These are phyloP conservation scores for Bimuria novae-zelandiae DNA, from an alignment of 2,329 filamentous ascomycete species.

Conservation along the genomic window DNA sequence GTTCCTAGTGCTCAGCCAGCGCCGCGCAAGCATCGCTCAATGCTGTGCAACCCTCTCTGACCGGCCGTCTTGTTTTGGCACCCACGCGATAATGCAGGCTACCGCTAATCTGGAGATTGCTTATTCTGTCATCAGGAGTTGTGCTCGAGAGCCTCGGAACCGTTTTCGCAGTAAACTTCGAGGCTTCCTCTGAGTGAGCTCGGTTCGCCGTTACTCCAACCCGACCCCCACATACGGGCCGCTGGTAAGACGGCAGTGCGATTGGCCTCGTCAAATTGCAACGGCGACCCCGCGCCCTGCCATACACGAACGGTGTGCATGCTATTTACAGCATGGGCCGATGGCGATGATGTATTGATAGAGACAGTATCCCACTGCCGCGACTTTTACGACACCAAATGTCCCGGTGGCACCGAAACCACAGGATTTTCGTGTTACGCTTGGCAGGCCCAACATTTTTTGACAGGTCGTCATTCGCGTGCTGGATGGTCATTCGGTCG, in stretches of 20 bases:
- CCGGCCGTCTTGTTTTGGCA: neutral
- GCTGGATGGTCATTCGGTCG: conserved; percentile 2
- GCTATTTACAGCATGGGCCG: neutral
- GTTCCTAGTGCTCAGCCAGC: neutral
- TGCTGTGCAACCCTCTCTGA: neutral
- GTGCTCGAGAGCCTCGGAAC: neutral
- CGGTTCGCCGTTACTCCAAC: neutral
- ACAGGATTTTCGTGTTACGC: conserved; percentile 7
- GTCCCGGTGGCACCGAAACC: neutral
- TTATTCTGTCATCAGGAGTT: neutral
- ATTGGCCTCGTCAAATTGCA: neutral
- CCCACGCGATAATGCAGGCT: conserved; percentile 5
- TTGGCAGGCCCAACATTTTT: conserved; percentile 1
- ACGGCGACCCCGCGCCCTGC: neutral
- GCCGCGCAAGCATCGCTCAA: neutral
- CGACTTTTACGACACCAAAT: neutral
- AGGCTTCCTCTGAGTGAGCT: neutral
- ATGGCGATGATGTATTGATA: neutral
- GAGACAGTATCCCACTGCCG: neutral
- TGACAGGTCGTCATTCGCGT: conserved; percentile 1
- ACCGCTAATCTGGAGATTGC: neutral
- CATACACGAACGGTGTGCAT: neutral
- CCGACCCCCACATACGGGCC: neutral
- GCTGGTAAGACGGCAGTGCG: conserved; percentile 2
- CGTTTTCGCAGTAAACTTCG: too few species aligned